Base-by-base conservation (phyloP, 441 rosid genomes). In the Pelargonium cotyledonis region DNA sequence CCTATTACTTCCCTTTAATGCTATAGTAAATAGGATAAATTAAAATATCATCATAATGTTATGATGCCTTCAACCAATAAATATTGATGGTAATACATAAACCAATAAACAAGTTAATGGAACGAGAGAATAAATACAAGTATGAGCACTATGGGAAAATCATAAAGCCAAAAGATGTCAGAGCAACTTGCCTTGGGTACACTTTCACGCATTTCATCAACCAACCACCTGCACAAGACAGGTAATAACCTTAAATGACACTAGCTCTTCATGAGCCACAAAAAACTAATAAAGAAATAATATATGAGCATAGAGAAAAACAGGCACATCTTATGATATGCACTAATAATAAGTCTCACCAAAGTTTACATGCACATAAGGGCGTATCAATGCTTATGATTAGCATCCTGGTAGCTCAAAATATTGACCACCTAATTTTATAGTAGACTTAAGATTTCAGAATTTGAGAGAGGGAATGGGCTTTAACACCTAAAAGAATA, bases 171-270 rank as follows among this genome's bases (percentile, higher is more conserved):
- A 16, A 69, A 69, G 49, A 4, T 70, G 63, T 31, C 26, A 65
- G 73, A 77, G 69, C 67, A 74, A 82, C 91, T 81, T 76, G 80
- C 99, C 96, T 89, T 90, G 67, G 96, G 97, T 80, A 95, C 46
- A 80, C 97, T 90, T 79, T 95, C 99, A 72, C 75, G 71, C 72
- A 94, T 87, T 85, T 94, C 99, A 66, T 84, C 97, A 70, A 90
- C 75, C 82, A 95, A 79, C 97, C 99, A 95, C 84, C 97, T 90
- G 82, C 80, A 74, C 14, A 72, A 65, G 71, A 69, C 79, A 80
- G 69, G 64, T 72, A 77, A 71, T 72, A 68, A 80, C 74, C 73
- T 65, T 71, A 70, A 71, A 76, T n/a, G 73, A 75, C 35, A 66
- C 18, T 26, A 62, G 55, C 53, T 26, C 51, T 46, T 66, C 49